A percentile compares a stretch with the other conserved stretches of the same genome.
Conservation (phyloP, 352 stramenopile species). For the Globisporangium paddicum region DNA sequence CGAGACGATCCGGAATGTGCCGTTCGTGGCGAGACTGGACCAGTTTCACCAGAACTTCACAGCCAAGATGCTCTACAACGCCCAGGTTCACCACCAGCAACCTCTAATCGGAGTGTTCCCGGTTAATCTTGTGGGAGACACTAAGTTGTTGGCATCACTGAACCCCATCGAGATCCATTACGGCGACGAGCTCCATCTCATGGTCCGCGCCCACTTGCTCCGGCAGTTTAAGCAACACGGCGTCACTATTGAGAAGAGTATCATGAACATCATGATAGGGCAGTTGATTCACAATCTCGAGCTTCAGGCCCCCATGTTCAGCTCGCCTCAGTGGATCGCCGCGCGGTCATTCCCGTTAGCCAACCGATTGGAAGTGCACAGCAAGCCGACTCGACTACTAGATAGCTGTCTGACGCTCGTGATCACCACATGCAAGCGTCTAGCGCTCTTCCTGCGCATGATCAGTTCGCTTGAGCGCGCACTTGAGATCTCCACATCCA, state of each 20-base stretch:
- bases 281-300: not conserved
- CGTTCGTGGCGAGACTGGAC: conserved; percentile 15
- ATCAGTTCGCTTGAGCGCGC: conserved; percentile 20
- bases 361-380: not conserved
- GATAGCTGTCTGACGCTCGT: conserved; percentile 31
- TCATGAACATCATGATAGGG: not conserved
- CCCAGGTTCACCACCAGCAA: conserved; percentile 16
- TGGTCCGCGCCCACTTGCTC: conserved; percentile 17
- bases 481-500: conserved; percentile 4
- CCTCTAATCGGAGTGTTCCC: conserved; percentile 14
- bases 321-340: conserved; percentile 17
- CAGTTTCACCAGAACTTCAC: conserved; percentile 24
- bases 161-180: conserved; percentile 24
- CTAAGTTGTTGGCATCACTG: not conserved
- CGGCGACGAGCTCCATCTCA: conserved; percentile 38
- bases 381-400: not conserved
- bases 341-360: conserved; percentile 8
- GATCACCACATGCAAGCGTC: conserved; percentile 59
- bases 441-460: conserved; percentile 36
- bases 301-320: conserved; percentile 12
- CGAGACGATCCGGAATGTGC: not conserved
- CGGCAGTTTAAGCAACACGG: conserved; percentile 1
- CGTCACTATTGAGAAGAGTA: not conserved
- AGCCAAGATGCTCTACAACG: conserved; percentile 34
- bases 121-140: not conserved